Evolutionary conservation across 768 basidiomycete species (phyloP), one percentile per base, ranked within the genome.

Genomic region (Russula foetens): DNA sequence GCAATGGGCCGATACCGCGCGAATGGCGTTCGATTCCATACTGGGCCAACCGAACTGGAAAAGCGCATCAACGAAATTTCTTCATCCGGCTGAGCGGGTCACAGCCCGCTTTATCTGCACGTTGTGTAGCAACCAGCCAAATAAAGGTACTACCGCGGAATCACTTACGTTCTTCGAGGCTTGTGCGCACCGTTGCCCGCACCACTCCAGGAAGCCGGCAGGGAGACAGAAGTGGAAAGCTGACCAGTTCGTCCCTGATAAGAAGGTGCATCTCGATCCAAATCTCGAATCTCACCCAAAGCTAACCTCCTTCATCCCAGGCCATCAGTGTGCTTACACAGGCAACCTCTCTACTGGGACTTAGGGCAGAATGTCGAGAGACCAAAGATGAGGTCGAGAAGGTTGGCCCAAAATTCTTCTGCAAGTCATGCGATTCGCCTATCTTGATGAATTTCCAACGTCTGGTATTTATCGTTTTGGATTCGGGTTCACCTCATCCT

Each of bases 41-140:
- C 68, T 89, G 8, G 87, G 84, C 0, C 75, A 75, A 54, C 70
- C 76, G 0, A 69, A 76, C 4, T 87, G 84, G 84, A 79, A 74
- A 64, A 73, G 71, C 28, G 74, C 81, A 21, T 80, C 76, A 66
- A 74, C 69, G 53, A 76, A 69, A 17, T 68, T 71, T 41, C 55
- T 86, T 9, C 81, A 82, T 67, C 85, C 85, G 0, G 78, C 79
- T 19, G 77, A 85, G 50, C 75, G 85, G 45, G 58, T 84, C 15
- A 82, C 80, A 5, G 83, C 84, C 0, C 71, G 81, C 24, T 89
- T 86, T 70, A 69, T 72, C 28, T 90, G 88, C 68, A 76, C 70
- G 56, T 64, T 66, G 41, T 90, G 88, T 66, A 64, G 75, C 14
- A 72, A 69, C 9, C 70, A 77, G 1, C 69, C 68, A 4, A 66